Evolutionary conservation across 1,284 basidiomycete species (phyloP).

Genomic region (Erythrobasidium hasegawianum): DNA sequence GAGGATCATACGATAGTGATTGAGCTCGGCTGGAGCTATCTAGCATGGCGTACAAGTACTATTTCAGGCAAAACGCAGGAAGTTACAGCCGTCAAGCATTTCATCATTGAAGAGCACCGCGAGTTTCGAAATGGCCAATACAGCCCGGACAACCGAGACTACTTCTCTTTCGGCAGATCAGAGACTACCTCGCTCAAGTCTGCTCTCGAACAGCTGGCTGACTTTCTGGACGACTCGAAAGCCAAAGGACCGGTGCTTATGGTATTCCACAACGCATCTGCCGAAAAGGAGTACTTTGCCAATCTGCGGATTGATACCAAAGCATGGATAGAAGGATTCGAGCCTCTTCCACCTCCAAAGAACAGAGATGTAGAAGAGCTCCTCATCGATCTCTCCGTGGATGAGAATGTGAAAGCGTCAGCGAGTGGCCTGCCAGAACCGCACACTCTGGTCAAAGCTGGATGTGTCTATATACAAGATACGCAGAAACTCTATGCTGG

Average conservation of each 20-base stretch:
- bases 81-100: background rate
- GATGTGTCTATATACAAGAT: slow-evolving; percentile 20
- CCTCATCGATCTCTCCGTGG: background rate
- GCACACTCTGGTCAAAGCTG: background rate
- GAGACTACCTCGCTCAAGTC: background rate
- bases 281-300: slow-evolving; percentile 25
- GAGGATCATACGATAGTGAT: slow-evolving; percentile 12
- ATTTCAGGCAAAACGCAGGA: background rate
- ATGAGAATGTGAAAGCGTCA: background rate
- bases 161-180: slow-evolving; percentile 23
- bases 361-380: background rate
- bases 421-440: background rate
- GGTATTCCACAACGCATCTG: slow-evolving; percentile 29
- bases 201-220: background rate
- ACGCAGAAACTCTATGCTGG: slow-evolving; percentile 25
- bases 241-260: slow-evolving; percentile 11
- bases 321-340: slow-evolving; percentile 19
- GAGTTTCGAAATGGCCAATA: slow-evolving; percentile 8
- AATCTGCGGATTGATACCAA: slow-evolving; percentile 12
- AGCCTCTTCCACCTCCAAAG: background rate
- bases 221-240: background rate
- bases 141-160: slow-evolving; percentile 9
- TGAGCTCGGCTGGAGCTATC: slow-evolving; percentile 25
- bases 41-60: background rate
- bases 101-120: slow-evolving; percentile 21